These are phyloP conservation scores for Novymonas esmeraldas DNA, from an alignment of 208 protist genomes.

Conservation along the genomic window DNA sequence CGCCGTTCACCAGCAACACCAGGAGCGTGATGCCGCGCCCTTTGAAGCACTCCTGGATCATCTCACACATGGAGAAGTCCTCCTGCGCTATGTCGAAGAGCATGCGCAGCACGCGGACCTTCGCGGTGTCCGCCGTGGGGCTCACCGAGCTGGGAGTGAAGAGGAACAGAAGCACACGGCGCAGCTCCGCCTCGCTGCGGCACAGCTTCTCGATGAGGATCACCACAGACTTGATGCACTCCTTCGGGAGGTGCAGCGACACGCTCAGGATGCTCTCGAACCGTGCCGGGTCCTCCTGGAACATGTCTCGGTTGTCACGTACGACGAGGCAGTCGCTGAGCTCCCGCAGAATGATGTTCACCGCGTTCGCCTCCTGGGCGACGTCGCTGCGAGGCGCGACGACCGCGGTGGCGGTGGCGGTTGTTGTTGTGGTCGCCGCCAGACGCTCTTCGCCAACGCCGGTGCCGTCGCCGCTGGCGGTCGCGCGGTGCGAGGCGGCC, in stretches of 20 bases:
- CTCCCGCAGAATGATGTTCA: conserved; percentile 78
- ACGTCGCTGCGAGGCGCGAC: neutral
- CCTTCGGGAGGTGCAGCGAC: conserved; percentile 53
- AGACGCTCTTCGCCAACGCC: conserved; percentile 8
- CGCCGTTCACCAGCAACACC: conserved; percentile 69
- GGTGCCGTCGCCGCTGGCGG: neutral
- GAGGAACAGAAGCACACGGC: conserved; percentile 65
- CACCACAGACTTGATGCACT: conserved; percentile 80
- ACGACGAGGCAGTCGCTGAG: conserved; percentile 78
- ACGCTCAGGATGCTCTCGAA: conserved; percentile 64
- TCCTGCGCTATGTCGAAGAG: conserved; percentile 86
- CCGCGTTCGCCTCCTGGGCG: conserved; percentile 28
- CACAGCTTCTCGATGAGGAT: conserved; percentile 87
- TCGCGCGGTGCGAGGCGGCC: neutral
- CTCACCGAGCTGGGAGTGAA: conserved; percentile 33
- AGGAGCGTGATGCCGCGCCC: conserved; percentile 64
- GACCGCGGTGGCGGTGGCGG: neutral
- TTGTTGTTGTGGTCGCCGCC: conserved; percentile 2
- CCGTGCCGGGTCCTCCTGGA: conserved; percentile 53
- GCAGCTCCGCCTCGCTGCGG: conserved; percentile 68
- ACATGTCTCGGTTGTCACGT: conserved; percentile 67
- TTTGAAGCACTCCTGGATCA: conserved; percentile 62
- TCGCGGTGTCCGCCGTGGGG: conserved; percentile 53
- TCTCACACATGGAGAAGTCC: conserved; percentile 67
- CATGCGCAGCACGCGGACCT: conserved; percentile 85